These are phyloP conservation scores for Lolium rigidum DNA, from an alignment of 176 grass and related monocot genomes.

Conservation along the genomic window DNA sequence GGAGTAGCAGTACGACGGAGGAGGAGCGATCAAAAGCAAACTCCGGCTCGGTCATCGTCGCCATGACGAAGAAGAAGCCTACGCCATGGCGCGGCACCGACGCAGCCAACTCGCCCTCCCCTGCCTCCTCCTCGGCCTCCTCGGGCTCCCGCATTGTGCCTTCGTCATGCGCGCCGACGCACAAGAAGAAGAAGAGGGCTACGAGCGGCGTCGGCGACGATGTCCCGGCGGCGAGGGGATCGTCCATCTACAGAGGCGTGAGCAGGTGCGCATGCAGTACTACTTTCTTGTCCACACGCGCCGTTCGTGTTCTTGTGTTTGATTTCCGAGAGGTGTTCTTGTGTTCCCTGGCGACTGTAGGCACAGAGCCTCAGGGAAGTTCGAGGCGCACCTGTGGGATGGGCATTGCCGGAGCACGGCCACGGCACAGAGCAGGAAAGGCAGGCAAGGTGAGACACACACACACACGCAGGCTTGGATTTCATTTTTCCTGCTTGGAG, in stretches of 20 bases:
- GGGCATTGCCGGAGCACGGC: slow-evolving; percentile 39
- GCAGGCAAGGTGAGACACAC: slow-evolving; percentile 66
- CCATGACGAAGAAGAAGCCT: slow-evolving; percentile 34
- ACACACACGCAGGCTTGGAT: not conserved
- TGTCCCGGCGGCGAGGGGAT: slow-evolving; percentile 48
- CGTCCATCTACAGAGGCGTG: slow-evolving; percentile 79
- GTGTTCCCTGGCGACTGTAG: slow-evolving; percentile 31
- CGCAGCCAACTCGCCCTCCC: slow-evolving; percentile 20
- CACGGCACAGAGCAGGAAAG: slow-evolving; percentile 61
- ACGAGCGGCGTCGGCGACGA: slow-evolving; percentile 10
- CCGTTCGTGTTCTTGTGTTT: not conserved
- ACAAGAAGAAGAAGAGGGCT: slow-evolving; percentile 32
- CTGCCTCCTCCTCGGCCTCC: slow-evolving; percentile 29
- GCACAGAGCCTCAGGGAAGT: slow-evolving; percentile 73
- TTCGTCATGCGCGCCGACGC: not conserved
- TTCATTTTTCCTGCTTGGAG: slow-evolving; percentile 1
- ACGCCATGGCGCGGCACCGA: not conserved
- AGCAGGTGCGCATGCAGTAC: slow-evolving; percentile 53
- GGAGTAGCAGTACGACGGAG: not conserved
- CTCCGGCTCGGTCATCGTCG: not conserved
- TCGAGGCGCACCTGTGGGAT: slow-evolving; percentile 89
- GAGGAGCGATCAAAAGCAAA: not conserved
- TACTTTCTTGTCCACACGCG: not conserved
- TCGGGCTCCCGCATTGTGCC: slow-evolving; percentile 33
- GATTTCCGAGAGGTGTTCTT: not conserved